A percentile compares a stretch with the other conserved stretches of the same genome.
Conservation (phyloP, 768 basidiomycete genomes). For the Goffeauzyma gilvescens region DNA sequence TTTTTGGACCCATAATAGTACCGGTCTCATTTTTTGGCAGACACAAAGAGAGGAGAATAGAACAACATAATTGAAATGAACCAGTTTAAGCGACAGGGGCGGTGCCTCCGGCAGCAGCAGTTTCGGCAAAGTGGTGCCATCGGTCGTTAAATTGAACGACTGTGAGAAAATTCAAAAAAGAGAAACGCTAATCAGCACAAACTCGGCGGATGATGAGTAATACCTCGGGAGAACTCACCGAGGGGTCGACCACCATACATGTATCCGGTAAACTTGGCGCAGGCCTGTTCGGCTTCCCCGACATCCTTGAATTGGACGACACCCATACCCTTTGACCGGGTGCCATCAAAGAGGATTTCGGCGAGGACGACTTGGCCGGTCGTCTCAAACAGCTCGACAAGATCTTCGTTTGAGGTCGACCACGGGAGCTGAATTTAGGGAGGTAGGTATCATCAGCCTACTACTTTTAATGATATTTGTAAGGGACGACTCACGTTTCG, state of each 20-base stretch:
- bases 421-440: conserved; percentile 59
- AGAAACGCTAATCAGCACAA: not conserved
- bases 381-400: conserved; percentile 95
- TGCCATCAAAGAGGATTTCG: conserved; percentile 82
- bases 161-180: conserved; percentile 17
- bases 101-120: conserved; percentile 58
- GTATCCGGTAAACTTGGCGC: conserved; percentile 91
- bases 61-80: no score
- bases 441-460: not conserved
- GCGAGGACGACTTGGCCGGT: conserved; percentile 87
- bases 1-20: no score
- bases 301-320: conserved; percentile 85
- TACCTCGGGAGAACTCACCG: conserved; percentile 37
- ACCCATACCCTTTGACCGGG: conserved; percentile 81
- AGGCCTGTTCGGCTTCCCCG: conserved; percentile 79
- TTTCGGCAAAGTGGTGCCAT: conserved; percentile 80
- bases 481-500: conserved; percentile 60
- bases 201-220: not conserved
- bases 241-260: conserved; percentile 83
- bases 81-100: not conserved
- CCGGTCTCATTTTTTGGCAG: no score
- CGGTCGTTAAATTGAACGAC: conserved; percentile 90
- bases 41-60: no score
- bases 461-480: not conserved
- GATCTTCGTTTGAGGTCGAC: conserved; percentile 96